A percentile compares a stretch with the other conserved stretches of the same genome.
phyloP scores from a whole-genome alignment of 768 basidiomycete genomes.

The Fomitopsis serialis region DNA sequence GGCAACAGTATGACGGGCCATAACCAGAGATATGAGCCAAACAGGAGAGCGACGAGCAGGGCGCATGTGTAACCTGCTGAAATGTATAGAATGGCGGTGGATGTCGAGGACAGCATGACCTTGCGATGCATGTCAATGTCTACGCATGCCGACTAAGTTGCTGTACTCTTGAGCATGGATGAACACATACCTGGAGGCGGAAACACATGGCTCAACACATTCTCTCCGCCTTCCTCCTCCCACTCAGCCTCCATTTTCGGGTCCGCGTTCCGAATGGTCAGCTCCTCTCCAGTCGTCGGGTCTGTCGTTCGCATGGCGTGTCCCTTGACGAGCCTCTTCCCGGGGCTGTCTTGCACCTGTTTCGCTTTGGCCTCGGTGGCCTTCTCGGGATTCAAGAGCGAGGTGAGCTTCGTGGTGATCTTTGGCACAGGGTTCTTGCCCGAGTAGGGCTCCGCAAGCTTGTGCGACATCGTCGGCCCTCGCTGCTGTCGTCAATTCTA shows the following conservation, averaged over 20 bases:
- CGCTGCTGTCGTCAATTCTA: no score
- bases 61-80: conserved; percentile 13
- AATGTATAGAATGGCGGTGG: conserved; percentile 16
- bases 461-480: conserved; percentile 20
- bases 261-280: conserved; percentile 42
- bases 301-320: conserved; percentile 34
- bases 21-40: conserved; percentile 1
- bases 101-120: conserved; percentile 12
- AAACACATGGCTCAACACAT: conserved; percentile 23
- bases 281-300: conserved; percentile 43
- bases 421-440: conserved; percentile 28
- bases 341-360: conserved; percentile 21
- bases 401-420: conserved; percentile 23
- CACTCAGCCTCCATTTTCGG: conserved; percentile 26
- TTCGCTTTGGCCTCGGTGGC: conserved; percentile 26
- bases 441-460: conserved; percentile 24
- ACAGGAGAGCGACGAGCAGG: conserved; percentile 13
- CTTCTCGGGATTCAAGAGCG: conserved; percentile 24
- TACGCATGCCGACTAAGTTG: background rate
- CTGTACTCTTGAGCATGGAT: background rate
- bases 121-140: conserved; percentile 23
- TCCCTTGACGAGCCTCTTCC: conserved; percentile 22
- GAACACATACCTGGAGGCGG: conserved; percentile 23
- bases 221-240: conserved; percentile 17
- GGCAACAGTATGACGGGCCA: conserved; percentile 8